These are phyloP conservation scores for Delonix regia DNA, from an alignment of 306 rosid species.

Conservation along the genomic window DNA sequence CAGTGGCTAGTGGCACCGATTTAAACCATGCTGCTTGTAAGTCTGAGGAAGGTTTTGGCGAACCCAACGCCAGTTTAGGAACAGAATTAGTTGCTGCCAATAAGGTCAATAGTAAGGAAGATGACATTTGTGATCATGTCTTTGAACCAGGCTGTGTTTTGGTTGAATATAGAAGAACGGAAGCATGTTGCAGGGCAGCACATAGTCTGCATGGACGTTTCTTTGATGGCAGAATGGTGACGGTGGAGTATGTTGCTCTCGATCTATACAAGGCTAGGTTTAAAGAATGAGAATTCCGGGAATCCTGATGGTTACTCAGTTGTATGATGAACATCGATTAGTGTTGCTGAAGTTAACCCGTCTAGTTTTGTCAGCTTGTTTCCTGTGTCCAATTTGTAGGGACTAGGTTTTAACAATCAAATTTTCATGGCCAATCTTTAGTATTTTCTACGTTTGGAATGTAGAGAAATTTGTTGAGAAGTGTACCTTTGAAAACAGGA, in stretches of 20 bases:
- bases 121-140: slow-evolving; percentile 35
- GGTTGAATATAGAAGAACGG: slow-evolving; percentile 84
- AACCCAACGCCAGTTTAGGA: slow-evolving; percentile 30
- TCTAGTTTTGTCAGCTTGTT: slow-evolving; percentile 8
- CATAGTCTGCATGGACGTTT: slow-evolving; percentile 78
- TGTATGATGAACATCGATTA: neutral
- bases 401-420: neutral
- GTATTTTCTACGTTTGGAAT: slow-evolving; percentile 6
- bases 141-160: slow-evolving; percentile 68
- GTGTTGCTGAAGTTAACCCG: slow-evolving; percentile 6
- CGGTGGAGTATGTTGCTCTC: slow-evolving; percentile 63
- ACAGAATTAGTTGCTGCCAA: slow-evolving; percentile 38
- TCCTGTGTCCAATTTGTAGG: neutral
- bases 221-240: slow-evolving; percentile 69
- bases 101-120: slow-evolving; percentile 38
- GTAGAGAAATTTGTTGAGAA: slow-evolving; percentile 8
- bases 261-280: slow-evolving; percentile 62
- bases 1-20: slow-evolving; percentile 19
- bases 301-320: neutral
- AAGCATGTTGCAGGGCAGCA: slow-evolving; percentile 74
- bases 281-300: slow-evolving; percentile 46
- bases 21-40: slow-evolving; percentile 29
- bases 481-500: neutral
- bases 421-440: neutral
- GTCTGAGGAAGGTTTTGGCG: slow-evolving; percentile 37